Evolutionary conservation across 202 grass and related monocot genomes (phyloP).

Genomic region (Sporobolus alterniflorus): DNA sequence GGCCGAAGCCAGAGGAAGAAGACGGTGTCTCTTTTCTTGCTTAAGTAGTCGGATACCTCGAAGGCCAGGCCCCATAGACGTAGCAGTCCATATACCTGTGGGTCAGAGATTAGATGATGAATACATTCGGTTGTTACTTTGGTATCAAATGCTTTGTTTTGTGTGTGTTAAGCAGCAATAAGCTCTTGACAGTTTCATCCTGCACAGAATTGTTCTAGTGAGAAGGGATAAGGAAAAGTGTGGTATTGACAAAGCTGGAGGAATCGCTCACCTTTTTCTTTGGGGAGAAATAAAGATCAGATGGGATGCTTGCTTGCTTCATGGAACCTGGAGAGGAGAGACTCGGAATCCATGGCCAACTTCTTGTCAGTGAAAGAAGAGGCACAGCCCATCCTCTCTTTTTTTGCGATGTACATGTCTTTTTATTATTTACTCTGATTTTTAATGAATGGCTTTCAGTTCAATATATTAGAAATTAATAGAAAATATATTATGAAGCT

Average conservation of each 20-base stretch:
- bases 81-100: too few species aligned
- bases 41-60: too few species aligned
- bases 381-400: neutral
- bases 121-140: constrained; percentile 39
- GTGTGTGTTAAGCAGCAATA: neutral
- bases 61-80: too few species aligned
- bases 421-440: too few species aligned
- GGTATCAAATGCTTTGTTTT: constrained; percentile 48
- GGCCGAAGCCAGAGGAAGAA: too few species aligned
- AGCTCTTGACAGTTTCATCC: constrained; percentile 5
- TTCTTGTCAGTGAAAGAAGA: neutral
- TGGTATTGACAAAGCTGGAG: constrained; percentile 17
- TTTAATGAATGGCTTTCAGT: too few species aligned
- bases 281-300: neutral
- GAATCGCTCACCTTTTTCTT: constrained; percentile 28
- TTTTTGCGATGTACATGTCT: too few species aligned
- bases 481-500: too few species aligned
- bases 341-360: neutral
- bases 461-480: too few species aligned
- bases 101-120: constrained; percentile 31
- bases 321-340: neutral
- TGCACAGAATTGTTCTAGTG: neutral
- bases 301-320: neutral
- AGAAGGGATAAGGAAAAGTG: constrained; percentile 28
- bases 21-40: too few species aligned